These are phyloP conservation scores for Sphaerostilbella broomeana DNA, from an alignment of 2,329 filamentous ascomycete species.

Conservation along the genomic window DNA sequence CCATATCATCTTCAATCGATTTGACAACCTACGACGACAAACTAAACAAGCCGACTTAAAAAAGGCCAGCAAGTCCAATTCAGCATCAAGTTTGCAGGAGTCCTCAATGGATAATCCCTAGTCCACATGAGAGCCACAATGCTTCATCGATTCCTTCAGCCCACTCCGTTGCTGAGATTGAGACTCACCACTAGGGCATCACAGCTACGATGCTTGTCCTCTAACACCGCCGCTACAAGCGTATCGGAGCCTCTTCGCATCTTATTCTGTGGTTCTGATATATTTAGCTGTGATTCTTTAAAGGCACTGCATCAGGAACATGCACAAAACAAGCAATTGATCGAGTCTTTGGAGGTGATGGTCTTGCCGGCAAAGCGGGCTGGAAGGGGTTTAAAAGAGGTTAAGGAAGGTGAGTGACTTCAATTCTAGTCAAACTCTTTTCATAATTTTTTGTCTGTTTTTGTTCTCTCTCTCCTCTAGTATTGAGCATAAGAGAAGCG, in stretches of 20 bases:
- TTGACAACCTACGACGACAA: too few relatives aligned
- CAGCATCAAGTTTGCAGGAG: too few relatives aligned
- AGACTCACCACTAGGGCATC: slow-evolving; percentile 2
- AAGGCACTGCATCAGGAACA: slow-evolving; percentile 60
- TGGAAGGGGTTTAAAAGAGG: slow-evolving; percentile 64
- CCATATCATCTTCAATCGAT: too few relatives aligned
- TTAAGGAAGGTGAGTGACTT: slow-evolving; percentile 54
- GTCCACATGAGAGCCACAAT: too few relatives aligned
- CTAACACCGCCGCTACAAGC: slow-evolving; percentile 10
- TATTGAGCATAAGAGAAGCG: too few relatives aligned
- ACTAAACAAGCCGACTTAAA: too few relatives aligned
- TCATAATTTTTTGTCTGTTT: neutral
- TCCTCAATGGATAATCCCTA: too few relatives aligned
- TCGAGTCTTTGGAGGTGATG: slow-evolving; percentile 78
- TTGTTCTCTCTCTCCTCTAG: too few relatives aligned
- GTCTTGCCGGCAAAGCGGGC: slow-evolving; percentile 71
- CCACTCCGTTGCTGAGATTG: slow-evolving; percentile 11
- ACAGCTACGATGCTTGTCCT: slow-evolving; percentile 18
- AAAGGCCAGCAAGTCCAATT: too few relatives aligned
- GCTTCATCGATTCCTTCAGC: slow-evolving; percentile 14
- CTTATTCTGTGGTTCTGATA: slow-evolving; percentile 90
- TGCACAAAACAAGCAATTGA: slow-evolving; percentile 41
- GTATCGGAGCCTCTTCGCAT: slow-evolving; percentile 63
- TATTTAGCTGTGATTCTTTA: slow-evolving; percentile 77
- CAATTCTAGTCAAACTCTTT: neutral